Conservation (phyloP, 345 rosid genomes). For the Eucalyptus rudis region DNA sequence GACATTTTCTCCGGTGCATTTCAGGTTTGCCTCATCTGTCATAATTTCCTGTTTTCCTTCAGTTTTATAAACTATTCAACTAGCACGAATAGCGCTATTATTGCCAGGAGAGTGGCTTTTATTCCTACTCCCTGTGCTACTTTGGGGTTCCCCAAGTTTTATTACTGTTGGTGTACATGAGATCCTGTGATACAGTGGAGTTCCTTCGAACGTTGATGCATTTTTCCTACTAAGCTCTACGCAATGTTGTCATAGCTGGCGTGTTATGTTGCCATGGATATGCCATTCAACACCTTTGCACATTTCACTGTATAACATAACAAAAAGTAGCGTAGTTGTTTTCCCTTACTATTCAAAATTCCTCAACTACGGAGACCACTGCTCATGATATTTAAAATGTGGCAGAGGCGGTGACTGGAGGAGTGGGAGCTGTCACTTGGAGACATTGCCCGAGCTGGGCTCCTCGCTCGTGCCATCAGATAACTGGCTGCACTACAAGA, state of each 20-base stretch:
- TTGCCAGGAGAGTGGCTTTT: background rate
- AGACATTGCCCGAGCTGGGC: constrained; percentile 24
- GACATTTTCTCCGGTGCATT: constrained; percentile 34
- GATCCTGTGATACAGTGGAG: background rate
- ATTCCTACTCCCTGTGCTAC: background rate
- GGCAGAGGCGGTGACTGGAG: constrained; percentile 36
- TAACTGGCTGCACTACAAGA: constrained; percentile 16
- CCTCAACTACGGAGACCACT: background rate
- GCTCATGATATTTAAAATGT: background rate
- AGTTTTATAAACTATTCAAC: background rate
- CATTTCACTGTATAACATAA: background rate
- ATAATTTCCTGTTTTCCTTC: background rate
- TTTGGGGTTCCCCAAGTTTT: background rate
- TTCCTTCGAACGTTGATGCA: background rate
- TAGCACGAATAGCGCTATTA: background rate
- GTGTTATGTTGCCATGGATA: background rate
- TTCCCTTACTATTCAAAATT: background rate
- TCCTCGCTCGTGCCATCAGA: constrained; percentile 13
- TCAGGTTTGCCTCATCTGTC: constrained; percentile 10
- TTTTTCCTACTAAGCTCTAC: background rate
- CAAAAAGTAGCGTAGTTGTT: background rate
- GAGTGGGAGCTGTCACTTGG: constrained; percentile 22
- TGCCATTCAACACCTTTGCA: background rate
- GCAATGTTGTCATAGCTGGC: background rate
- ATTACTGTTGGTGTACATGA: background rate